Conservation (phyloP, 2,329 filamentous ascomycete genomes). For the Diplodia seriata region DNA sequence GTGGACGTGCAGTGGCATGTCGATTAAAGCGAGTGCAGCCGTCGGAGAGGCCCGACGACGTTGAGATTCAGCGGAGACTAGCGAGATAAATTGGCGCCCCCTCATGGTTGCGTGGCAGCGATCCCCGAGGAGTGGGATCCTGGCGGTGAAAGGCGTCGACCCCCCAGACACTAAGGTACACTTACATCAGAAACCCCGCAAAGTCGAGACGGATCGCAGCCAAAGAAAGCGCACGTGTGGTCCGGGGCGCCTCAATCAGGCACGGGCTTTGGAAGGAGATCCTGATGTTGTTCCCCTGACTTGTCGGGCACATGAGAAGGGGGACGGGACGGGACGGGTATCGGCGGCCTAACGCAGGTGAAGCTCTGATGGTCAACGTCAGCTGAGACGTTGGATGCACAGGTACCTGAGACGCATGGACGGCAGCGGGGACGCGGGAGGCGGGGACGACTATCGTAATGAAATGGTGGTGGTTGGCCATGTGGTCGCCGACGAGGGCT, state of each 20-base stretch:
- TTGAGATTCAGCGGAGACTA: conserved; percentile 8
- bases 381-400: conserved; percentile 8
- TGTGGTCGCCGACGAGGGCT: conserved; percentile 9
- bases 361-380: conserved; percentile 20
- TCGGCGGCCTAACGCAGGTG: conserved; percentile 15
- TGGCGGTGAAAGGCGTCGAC: not conserved
- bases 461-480: conserved; percentile 16
- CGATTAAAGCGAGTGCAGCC: not conserved
- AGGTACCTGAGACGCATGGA: conserved; percentile 2
- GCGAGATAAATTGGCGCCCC: conserved; percentile 26
- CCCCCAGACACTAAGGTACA: conserved; percentile 14
- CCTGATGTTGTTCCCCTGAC: not conserved
- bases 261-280: not conserved
- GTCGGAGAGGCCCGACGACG: conserved; percentile 10
- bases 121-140: not conserved
- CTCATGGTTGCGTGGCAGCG: conserved; percentile 9
- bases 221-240: not conserved
- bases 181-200: conserved; percentile 24
- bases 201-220: not conserved
- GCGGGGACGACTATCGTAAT: conserved; percentile 20
- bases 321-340: conserved; percentile 8
- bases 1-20: not conserved
- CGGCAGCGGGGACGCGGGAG: not conserved
- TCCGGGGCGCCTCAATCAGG: not conserved
- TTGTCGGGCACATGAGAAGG: not conserved